Percentiles rank a stretch among this genome's conserved stretches.
phyloP scores from a whole-genome alignment of 1,139 yeast genomes.

The Diutina ranongensis region DNA sequence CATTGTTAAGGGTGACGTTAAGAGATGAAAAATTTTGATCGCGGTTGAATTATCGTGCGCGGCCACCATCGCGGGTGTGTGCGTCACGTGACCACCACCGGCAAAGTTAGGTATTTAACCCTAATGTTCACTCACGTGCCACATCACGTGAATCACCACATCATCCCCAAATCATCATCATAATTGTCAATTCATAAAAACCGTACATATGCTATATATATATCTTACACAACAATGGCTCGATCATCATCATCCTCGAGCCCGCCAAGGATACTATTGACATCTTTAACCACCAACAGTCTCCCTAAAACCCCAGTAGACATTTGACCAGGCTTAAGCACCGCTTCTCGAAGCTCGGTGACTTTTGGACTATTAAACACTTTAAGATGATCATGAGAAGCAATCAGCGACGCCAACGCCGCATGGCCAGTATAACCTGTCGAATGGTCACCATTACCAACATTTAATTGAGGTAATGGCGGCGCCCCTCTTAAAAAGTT shows the following conservation, averaged over 20 bases:
- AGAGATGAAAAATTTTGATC: neutral
- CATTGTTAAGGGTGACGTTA: constrained; percentile 23
- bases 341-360: constrained; percentile 6
- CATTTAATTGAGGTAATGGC: constrained; percentile 1
- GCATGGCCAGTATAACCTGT: constrained; percentile 1
- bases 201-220: neutral
- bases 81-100: no score
- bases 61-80: no score
- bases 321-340: constrained; percentile 7
- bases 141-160: no score
- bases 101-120: no score
- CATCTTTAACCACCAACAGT: constrained; percentile 24
- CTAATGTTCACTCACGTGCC: no score
- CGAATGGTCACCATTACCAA: neutral
- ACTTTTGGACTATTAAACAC: constrained; percentile 1
- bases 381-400: neutral
- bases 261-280: constrained; percentile 25
- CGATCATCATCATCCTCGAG: constrained; percentile 28
- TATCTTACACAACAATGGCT: constrained; percentile 20
- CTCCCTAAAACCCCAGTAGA: constrained; percentile 21
- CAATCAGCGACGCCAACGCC: neutral
- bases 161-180: no score
- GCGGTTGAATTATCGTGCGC: no score
- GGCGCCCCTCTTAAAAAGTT: constrained; percentile 2
- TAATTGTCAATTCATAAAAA: neutral